phyloP scores from a whole-genome alignment of 2,329 filamentous ascomycete genomes.

The Penicillium aurantiogriseum region DNA sequence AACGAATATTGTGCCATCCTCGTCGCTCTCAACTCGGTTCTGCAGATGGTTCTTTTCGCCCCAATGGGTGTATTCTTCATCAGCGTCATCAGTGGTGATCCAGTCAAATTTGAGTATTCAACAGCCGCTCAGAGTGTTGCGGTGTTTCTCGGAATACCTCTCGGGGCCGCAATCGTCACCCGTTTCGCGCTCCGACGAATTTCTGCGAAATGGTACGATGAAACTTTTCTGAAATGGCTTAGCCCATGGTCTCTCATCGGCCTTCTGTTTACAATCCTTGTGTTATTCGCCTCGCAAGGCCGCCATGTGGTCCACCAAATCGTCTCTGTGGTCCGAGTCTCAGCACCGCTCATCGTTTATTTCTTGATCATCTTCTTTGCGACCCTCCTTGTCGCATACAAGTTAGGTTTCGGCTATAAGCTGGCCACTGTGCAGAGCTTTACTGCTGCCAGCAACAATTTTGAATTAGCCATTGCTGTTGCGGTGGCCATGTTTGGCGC shows the following conservation, averaged over 20 bases:
- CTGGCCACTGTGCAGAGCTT: conserved; percentile 76
- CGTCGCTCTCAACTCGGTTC: conserved; percentile 70
- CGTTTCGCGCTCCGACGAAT: conserved; percentile 60
- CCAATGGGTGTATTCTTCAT: conserved; percentile 70
- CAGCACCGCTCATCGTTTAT: conserved; percentile 77
- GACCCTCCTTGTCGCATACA: conserved; percentile 62
- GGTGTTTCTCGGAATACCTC: conserved; percentile 80
- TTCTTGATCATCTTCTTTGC: conserved; percentile 72
- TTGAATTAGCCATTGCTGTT: conserved; percentile 87
- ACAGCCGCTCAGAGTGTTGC: conserved; percentile 76
- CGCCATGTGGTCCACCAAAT: conserved; percentile 76
- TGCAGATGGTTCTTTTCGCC: conserved; percentile 72
- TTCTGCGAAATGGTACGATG: conserved; percentile 63
- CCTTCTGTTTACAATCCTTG: conserved; percentile 80
- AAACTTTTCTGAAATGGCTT: conserved; percentile 66
- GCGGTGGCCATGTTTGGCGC: conserved; percentile 78
- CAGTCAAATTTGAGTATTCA: conserved; percentile 55
- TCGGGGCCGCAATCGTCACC: conserved; percentile 76
- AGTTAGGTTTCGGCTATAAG: conserved; percentile 72
- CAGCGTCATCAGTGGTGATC: conserved; percentile 60
- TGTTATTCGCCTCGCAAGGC: conserved; percentile 82
- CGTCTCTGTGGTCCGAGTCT: conserved; percentile 75
- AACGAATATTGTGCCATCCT: conserved; percentile 79
- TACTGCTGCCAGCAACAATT: conserved; percentile 89
- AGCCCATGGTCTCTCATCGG: conserved; percentile 77